Evolutionary conservation across 352 stramenopile genomes (phyloP).

Genomic region (Phytopythium aichiense): DNA sequence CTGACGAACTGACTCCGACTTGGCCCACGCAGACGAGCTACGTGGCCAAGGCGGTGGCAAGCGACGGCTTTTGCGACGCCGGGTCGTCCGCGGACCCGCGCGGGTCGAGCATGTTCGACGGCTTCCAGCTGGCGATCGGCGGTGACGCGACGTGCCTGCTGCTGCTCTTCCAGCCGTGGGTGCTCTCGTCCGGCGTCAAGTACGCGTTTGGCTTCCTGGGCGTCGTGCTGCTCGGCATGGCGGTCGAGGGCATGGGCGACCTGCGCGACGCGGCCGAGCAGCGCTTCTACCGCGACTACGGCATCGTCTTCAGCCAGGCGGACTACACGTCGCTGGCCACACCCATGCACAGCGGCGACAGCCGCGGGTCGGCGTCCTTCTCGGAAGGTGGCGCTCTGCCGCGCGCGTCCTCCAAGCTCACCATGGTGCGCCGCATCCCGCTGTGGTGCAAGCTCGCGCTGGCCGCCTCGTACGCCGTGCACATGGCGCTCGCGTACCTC

Average conservation of each 20-base stretch:
- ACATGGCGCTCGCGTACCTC: constrained; percentile 83
- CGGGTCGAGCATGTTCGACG: constrained; percentile 81
- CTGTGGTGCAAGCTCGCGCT: constrained; percentile 59
- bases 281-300: constrained; percentile 44
- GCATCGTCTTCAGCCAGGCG: constrained; percentile 49
- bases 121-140: constrained; percentile 66
- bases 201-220: constrained; percentile 72
- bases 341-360: constrained; percentile 19
- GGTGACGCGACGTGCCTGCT: constrained; percentile 56
- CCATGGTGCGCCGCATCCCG: constrained; percentile 24
- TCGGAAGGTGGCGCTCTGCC: constrained; percentile 10
- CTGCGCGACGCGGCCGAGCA: constrained; percentile 40
- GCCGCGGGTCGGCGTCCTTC: constrained; percentile 41
- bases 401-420: constrained; percentile 49
- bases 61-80: constrained; percentile 49
- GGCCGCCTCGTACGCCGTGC: constrained; percentile 67
- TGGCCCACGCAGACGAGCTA: constrained; percentile 77
- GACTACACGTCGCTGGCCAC: constrained; percentile 54
- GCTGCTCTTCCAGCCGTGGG: constrained; percentile 78
- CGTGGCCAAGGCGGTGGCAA: constrained; percentile 36
- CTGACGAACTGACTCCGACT: constrained; percentile 8
- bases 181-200: constrained; percentile 67
- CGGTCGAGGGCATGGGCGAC: constrained; percentile 64
- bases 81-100: constrained; percentile 16
- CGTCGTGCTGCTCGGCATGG: constrained; percentile 54